Conservation (phyloP, 192 early-diverging fungal species). For the Backusella morwellensis region DNA sequence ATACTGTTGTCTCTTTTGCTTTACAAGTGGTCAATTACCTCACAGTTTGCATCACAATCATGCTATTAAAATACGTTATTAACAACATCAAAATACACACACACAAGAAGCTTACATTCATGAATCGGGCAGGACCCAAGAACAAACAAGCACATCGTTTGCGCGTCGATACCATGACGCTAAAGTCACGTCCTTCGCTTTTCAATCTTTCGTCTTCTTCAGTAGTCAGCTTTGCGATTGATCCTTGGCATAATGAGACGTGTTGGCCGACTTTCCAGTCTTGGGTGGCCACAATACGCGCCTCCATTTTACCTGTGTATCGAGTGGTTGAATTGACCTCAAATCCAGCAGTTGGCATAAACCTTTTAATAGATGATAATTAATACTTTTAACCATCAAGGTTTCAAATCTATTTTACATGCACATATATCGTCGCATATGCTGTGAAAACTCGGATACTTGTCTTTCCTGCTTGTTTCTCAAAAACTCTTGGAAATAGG, state of each 20-base stretch:
- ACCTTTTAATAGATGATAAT: slow-evolving; percentile 26
- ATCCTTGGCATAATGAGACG: slow-evolving; percentile 47
- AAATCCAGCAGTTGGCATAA: slow-evolving; percentile 51
- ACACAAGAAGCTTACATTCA: slow-evolving; percentile 44
- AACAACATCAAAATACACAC: too few relatives aligned
- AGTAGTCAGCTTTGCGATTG: slow-evolving; percentile 44
- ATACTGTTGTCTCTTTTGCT: too few relatives aligned
- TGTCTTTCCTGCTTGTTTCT: slow-evolving; percentile 26
- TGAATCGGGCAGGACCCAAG: slow-evolving; percentile 61
- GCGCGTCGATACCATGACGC: slow-evolving; percentile 46
- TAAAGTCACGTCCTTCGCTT: slow-evolving; percentile 48
- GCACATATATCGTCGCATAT: slow-evolving; percentile 39
- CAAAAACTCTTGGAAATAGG: slow-evolving; percentile 33
- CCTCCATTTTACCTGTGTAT: slow-evolving; percentile 50
- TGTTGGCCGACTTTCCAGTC: slow-evolving; percentile 45
- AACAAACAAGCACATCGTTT: slow-evolving; percentile 51
- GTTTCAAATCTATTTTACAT: slow-evolving; percentile 12
- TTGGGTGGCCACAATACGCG: slow-evolving; percentile 53
- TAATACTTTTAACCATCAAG: too few relatives aligned
- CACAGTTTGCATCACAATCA: slow-evolving; percentile 57
- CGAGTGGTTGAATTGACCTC: slow-evolving; percentile 52
- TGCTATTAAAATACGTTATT: slow-evolving; percentile 36
- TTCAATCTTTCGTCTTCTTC: slow-evolving; percentile 51
- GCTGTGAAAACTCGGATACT: slow-evolving; percentile 42
- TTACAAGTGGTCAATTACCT: slow-evolving; percentile 18